Conservation (phyloP, 306 rosid species). For the Pyrus betulifolia region DNA sequence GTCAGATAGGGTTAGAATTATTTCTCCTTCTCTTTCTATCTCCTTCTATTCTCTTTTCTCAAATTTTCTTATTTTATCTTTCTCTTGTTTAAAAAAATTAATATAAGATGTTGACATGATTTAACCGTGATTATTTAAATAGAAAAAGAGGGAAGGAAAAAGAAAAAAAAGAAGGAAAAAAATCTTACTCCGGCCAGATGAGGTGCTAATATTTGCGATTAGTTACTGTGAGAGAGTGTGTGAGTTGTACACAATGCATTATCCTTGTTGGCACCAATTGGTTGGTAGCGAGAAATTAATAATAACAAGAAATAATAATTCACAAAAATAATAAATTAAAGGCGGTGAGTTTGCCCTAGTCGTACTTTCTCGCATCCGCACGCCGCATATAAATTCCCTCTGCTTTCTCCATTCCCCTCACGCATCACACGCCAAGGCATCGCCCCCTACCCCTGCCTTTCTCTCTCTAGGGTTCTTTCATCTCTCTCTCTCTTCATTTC, state of each 20-base stretch:
- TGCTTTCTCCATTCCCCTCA: not conserved
- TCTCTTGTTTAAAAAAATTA: too few species aligned
- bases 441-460: too few species aligned
- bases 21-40: too few species aligned
- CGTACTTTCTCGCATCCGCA: not conserved
- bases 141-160: too few species aligned
- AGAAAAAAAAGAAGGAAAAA: too few species aligned
- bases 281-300: not conserved
- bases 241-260: not conserved
- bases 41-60: too few species aligned
- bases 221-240: not conserved
- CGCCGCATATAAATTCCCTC: constrained; percentile 16
- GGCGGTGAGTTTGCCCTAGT: constrained; percentile 23
- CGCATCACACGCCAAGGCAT: not conserved
- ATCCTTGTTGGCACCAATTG: not conserved
- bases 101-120: too few species aligned
- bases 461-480: not conserved
- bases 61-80: too few species aligned
- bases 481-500: not conserved
- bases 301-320: not conserved
- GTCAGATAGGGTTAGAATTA: too few species aligned
- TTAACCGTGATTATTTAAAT: too few species aligned
- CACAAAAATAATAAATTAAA: not conserved
- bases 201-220: not conserved
- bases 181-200: too few species aligned